Evolutionary conservation across 441 rosid genomes (phyloP).

Genomic region (Aleurites moluccanus): DNA sequence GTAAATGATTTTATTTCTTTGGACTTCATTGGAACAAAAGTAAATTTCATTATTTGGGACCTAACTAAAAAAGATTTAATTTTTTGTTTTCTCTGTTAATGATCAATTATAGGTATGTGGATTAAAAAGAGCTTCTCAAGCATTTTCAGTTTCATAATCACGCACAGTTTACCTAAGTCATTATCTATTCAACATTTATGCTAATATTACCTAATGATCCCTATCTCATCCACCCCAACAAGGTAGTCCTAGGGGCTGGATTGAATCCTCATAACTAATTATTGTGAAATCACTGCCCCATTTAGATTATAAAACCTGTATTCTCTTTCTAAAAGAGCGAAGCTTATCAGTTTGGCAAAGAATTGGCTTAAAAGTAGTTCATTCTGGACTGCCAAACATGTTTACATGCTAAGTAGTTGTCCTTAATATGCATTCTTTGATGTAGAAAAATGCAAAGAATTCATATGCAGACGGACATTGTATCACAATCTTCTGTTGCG

Average conservation of each 20-base stretch:
- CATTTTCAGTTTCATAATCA: not conserved
- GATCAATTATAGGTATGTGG: not conserved
- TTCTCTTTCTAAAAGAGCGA: not conserved
- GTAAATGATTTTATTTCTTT: not conserved
- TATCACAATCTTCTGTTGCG: not conserved
- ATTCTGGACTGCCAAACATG: not conserved
- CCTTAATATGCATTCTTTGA: not conserved
- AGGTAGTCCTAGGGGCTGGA: too few species aligned
- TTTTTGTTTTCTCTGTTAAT: not conserved
- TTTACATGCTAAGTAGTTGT: not conserved
- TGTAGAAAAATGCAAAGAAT: not conserved
- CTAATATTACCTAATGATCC: not conserved
- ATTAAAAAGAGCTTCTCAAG: not conserved
- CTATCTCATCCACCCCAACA: too few species aligned
- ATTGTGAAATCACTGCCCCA: not conserved
- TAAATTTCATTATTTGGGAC: not conserved
- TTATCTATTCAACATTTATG: not conserved
- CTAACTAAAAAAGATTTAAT: not conserved
- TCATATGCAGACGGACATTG: not conserved
- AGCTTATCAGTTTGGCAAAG: constrained; percentile 6
- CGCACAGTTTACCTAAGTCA: not conserved
- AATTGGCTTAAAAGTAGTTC: not conserved
- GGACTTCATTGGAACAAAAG: not conserved
- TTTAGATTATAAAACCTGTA: not conserved
- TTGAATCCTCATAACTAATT: too few species aligned